Evolutionary conservation across 2,329 filamentous ascomycete genomes (phyloP).

Genomic region (Fusarium duplospermum): DNA sequence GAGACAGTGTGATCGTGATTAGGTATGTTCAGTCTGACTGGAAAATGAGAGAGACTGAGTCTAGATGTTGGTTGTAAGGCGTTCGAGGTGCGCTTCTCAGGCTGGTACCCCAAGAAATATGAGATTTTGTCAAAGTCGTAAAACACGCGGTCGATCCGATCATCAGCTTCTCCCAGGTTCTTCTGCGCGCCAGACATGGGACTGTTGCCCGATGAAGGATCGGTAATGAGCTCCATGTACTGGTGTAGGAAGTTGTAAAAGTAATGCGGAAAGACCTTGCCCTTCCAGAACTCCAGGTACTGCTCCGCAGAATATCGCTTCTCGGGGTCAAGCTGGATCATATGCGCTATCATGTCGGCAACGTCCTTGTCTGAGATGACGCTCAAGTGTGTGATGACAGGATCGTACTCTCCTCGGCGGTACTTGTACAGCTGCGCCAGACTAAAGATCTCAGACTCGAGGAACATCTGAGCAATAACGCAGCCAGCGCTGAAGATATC

Average conservation of each 20-base stretch:
- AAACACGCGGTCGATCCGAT: slow-evolving; percentile 92
- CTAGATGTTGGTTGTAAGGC: slow-evolving; percentile 48
- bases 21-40: slow-evolving; percentile 86
- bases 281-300: slow-evolving; percentile 91
- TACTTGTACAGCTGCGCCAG: slow-evolving; percentile 96
- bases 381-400: slow-evolving; percentile 80
- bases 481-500: slow-evolving; percentile 98
- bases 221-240: slow-evolving; percentile 96
- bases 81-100: slow-evolving; percentile 55
- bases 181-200: slow-evolving; percentile 73
- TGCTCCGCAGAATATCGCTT: slow-evolving; percentile 93
- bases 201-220: slow-evolving; percentile 83
- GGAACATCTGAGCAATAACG: slow-evolving; percentile 94
- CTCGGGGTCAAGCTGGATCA: slow-evolving; percentile 95
- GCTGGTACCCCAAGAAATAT: slow-evolving; percentile 85
- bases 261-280: slow-evolving; percentile 93
- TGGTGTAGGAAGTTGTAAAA: slow-evolving; percentile 98
- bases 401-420: slow-evolving; percentile 91
- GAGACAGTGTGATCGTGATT: slow-evolving; percentile 81
- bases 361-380: slow-evolving; percentile 91
- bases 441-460: slow-evolving; percentile 97
- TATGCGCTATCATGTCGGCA: slow-evolving; percentile 89
- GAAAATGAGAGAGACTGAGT: slow-evolving; percentile 74
- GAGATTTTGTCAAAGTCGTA: slow-evolving; percentile 98
- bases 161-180: slow-evolving; percentile 88